Conservation (phyloP, 1,139 yeast genomes). For the Zygosaccharomyces pseudobailii region DNA sequence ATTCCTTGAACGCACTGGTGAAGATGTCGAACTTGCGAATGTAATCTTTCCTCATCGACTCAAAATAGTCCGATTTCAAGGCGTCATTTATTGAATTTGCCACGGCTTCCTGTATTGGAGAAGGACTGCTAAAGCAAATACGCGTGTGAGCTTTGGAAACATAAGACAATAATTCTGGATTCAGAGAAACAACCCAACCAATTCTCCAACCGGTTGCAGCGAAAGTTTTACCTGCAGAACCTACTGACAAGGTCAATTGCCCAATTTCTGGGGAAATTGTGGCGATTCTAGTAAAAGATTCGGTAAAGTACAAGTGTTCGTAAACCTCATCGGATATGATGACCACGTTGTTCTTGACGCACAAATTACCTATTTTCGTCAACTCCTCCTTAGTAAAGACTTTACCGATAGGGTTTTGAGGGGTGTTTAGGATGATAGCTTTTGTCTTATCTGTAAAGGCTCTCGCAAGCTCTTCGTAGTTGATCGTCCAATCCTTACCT, state of each 20-base stretch:
- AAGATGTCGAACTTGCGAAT: slow-evolving; percentile 65
- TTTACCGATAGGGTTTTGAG: slow-evolving; percentile 96
- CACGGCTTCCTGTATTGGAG: slow-evolving; percentile 90
- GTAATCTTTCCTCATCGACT: slow-evolving; percentile 61
- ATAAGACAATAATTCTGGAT: slow-evolving; percentile 71
- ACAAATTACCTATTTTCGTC: slow-evolving; percentile 66
- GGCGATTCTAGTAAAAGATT: slow-evolving; percentile 76
- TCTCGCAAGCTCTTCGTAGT: slow-evolving; percentile 67
- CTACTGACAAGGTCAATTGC: slow-evolving; percentile 79
- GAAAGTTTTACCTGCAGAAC: slow-evolving; percentile 95
- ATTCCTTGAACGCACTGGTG: slow-evolving; percentile 73
- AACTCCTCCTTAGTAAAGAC: slow-evolving; percentile 75
- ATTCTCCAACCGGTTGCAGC: slow-evolving; percentile 99
- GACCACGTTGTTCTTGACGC: slow-evolving; percentile 75
- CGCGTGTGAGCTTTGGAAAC: slow-evolving; percentile 90
- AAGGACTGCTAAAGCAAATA: slow-evolving; percentile 82
- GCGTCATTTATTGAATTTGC: slow-evolving; percentile 71
- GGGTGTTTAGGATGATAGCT: slow-evolving; percentile 82
- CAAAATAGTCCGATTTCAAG: slow-evolving; percentile 58
- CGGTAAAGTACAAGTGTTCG: slow-evolving; percentile 74
- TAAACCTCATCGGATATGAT: slow-evolving; percentile 92
- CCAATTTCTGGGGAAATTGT: slow-evolving; percentile 73
- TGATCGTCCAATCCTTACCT: slow-evolving; percentile 84
- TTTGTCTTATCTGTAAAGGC: slow-evolving; percentile 74
- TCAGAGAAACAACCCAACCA: slow-evolving; percentile 85